Base-by-base conservation (phyloP, 371 early-diverging fungal genomes). In the Dinochytrium kinnereticum region DNA sequence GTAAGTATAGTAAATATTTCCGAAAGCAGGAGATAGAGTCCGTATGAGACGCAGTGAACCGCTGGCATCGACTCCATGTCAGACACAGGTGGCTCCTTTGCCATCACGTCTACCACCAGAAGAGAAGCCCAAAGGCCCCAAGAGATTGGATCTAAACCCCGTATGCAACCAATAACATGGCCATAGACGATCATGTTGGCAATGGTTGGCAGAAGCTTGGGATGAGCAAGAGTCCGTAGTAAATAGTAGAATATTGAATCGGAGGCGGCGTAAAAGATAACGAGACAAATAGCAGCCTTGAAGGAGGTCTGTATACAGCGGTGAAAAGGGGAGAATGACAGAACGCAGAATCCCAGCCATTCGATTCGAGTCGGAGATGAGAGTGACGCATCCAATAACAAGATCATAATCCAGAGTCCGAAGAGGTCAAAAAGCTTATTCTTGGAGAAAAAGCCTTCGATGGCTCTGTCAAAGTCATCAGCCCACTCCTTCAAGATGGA, bases 401-500 rank as follows among this genome's bases (percentile, higher is more conserved):
- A 33, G 1, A 39, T 53, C 57, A 39, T 36, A 13, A 53, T 30
- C 69, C 51, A 50, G 13, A 69, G 34, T 17, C 53, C 69, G 21
- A 69, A 38, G 36, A 69, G 69, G 69, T 53, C 69, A 38, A 69
- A 36, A n/a, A 53, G 33, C n/a, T 57, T 51, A 55, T 69, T 55
- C 37, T 57, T 51, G 21, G 69, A 30, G 36, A 69, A 39, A n/a
- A 69, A 53, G 24, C 36, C 36, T 19, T 50, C 51, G n/a, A 69
- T 50, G 51, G 38, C 53, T 34, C 26, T 53, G 69, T 69, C 69
- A 24, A 69, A 50, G 24, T 69, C 69, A 26, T 69, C 69, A 2
- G 57, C 51, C 69, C 69, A 69, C n/a, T 69, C 69, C 49, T 37
- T 44, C 38, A 66, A 30, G 67, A 66, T 7, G 17, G 67, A 40